Conservation (phyloP, 2,329 filamentous ascomycete species). For the Phaeoacremonium minimum region DNA sequence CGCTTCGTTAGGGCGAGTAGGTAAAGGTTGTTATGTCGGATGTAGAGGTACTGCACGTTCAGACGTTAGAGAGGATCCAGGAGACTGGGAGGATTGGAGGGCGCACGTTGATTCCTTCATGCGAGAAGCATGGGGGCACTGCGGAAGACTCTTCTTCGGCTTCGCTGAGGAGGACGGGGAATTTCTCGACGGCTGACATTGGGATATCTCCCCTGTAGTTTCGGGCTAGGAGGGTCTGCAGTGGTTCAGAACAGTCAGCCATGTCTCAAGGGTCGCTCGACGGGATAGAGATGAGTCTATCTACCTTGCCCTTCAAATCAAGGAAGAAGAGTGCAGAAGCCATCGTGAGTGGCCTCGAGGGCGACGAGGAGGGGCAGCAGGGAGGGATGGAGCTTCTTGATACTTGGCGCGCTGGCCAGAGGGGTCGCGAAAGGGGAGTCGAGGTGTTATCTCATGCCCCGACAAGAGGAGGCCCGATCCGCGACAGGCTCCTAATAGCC, state of each 20-base stretch:
- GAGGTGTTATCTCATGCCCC: too few species aligned
- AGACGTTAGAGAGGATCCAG: constrained; percentile 1
- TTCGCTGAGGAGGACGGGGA: constrained; percentile 91
- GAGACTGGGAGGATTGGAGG: constrained; percentile 2
- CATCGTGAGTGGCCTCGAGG: constrained; percentile 53
- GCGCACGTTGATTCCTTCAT: constrained; percentile 91
- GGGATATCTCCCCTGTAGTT: constrained; percentile 98
- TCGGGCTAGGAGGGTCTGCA: constrained; percentile 92
- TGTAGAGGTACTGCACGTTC: constrained; percentile 80
- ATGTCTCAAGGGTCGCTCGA: too few species aligned
- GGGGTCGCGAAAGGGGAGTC: too few species aligned
- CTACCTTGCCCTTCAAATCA: constrained; percentile 98
- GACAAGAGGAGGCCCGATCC: too few species aligned
- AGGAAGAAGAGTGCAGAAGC: constrained; percentile 98
- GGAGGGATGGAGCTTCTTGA: constrained; percentile 17
- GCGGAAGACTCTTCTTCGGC: constrained; percentile 98
- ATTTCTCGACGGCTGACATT: constrained; percentile 98
- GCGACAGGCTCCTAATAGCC: too few species aligned
- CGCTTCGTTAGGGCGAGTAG: constrained; percentile 96
- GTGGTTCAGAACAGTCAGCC: too few species aligned
- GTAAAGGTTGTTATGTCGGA: constrained; percentile 98
- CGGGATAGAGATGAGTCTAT: too few species aligned
- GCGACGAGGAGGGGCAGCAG: constrained; percentile 17
- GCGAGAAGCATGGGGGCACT: constrained; percentile 95
- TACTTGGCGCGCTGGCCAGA: constrained; percentile 14